These are phyloP conservation scores for Psilocybe azurescens DNA, from an alignment of 768 basidiomycete genomes.

Conservation along the genomic window DNA sequence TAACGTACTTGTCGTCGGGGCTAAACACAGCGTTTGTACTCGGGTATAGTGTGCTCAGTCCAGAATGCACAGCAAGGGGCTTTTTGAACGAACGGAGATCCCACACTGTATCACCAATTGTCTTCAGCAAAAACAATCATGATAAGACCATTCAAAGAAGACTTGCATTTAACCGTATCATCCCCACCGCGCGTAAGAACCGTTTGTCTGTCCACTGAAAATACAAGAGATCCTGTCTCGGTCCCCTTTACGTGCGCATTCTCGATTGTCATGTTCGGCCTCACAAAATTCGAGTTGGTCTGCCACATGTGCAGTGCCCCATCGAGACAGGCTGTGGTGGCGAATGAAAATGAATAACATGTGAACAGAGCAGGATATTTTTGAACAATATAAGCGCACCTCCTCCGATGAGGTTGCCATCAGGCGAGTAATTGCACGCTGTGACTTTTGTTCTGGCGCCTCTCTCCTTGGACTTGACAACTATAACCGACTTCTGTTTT, in stretches of 20 bases:
- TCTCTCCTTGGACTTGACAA: slow-evolving; percentile 94
- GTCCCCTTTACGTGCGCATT: slow-evolving; percentile 87
- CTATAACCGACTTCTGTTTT: slow-evolving; percentile 95
- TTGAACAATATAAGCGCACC: slow-evolving; percentile 50
- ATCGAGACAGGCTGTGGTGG: slow-evolving; percentile 76
- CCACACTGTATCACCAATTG: slow-evolving; percentile 70
- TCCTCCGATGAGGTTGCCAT: slow-evolving; percentile 90
- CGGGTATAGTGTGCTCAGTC: slow-evolving; percentile 81
- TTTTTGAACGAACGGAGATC: slow-evolving; percentile 91
- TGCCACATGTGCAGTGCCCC: slow-evolving; percentile 96
- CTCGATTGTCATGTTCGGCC: slow-evolving; percentile 87
- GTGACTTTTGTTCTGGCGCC: slow-evolving; percentile 94
- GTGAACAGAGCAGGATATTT: slow-evolving; percentile 17
- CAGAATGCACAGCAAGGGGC: slow-evolving; percentile 72
- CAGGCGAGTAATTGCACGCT: slow-evolving; percentile 83
- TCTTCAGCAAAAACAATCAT: slow-evolving; percentile 12
- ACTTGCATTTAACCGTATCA: slow-evolving; percentile 93
- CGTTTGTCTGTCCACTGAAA: slow-evolving; percentile 87
- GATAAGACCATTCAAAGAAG: slow-evolving; percentile 7
- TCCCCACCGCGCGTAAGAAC: slow-evolving; percentile 92
- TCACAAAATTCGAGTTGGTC: slow-evolving; percentile 88
- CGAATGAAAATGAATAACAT: slow-evolving; percentile 17
- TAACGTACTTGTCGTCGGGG: slow-evolving; percentile 87
- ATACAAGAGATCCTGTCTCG: slow-evolving; percentile 86
- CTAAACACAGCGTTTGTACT: slow-evolving; percentile 95